Evolutionary conservation across 139 green algal genomes (phyloP).

Genomic region (Closterium sp.): DNA sequence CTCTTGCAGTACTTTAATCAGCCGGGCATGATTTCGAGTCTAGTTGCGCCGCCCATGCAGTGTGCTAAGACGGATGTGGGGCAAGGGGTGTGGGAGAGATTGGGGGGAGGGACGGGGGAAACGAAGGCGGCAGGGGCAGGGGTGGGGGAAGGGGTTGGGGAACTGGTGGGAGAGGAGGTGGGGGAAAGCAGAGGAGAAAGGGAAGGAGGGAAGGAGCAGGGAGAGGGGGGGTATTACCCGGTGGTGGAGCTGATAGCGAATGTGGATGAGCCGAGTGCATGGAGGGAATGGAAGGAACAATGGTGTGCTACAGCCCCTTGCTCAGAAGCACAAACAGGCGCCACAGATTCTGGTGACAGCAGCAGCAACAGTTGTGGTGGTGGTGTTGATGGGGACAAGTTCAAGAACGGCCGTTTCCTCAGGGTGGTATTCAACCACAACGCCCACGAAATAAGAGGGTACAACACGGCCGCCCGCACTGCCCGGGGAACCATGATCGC

Average conservation of each 20-base stretch:
- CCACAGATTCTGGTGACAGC: background rate
- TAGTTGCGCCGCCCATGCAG: background rate
- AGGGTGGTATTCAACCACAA: slow-evolving; percentile 1
- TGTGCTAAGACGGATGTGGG: background rate
- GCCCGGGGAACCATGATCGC: background rate
- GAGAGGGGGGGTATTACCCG: background rate
- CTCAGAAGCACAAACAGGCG: background rate
- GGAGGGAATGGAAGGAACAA: background rate
- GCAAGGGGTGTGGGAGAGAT: background rate
- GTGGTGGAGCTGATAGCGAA: background rate
- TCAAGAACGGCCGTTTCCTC: background rate
- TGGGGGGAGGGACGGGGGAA: background rate
- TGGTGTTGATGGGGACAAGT: background rate
- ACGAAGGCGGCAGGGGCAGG: too few species aligned
- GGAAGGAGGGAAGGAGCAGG: background rate
- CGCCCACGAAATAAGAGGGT: background rate
- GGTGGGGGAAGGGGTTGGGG: background rate
- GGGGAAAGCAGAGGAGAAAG: background rate
- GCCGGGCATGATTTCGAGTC: background rate
- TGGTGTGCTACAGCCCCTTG: background rate
- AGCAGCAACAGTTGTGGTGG: background rate
- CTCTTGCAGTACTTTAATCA: background rate
- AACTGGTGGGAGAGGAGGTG: background rate
- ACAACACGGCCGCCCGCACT: background rate
- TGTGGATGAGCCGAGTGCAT: background rate